Base-by-base conservation (phyloP, 2,329 filamentous ascomycete genomes). In the Neodidymelliopsis sp. region DNA sequence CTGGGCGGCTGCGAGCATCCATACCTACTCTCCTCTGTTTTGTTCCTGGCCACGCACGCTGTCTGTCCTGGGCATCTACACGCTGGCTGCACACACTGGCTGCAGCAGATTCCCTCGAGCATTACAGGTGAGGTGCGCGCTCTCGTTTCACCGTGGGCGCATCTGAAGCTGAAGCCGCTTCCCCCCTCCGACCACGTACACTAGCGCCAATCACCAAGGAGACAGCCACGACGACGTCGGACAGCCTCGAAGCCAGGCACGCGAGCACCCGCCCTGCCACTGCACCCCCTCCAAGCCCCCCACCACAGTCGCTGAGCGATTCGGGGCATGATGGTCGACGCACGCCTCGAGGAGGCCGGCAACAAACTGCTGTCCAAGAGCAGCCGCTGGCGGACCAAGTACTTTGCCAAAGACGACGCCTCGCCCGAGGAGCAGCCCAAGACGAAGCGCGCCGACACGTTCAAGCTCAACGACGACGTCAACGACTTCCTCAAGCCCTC, bases 401-500 rank as follows among this genome's bases (percentile, higher is more conserved):
- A 81, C 40, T 79, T 80, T 57, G 61, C 63, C 40, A 71, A 72
- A 44, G 68, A 77, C 30, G 71, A 78, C 28, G 42, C 55, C 15
- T 25, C 59, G 18, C 56, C 63, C 54, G 67, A 63, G 41, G 58
- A 66, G 33, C 56, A 56, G 45, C 51, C 50, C 42, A 67, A 64
- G 57, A 48, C 52, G 31, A 65, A 61, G 57, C 50, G 59, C 34
- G 49, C 54, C 35, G 46, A 54, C 30, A 49, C 49, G 51, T 69
- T 74, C 43, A 74, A 62, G 50, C 53, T 57, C 49, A 68, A 75
- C 62, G 71, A 77, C 39, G 77, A 81, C 57, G 77, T 86, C 46
- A 77, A 78, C 68, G 82, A 82, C 64, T 86, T 86, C 67, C 75
- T 86, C 47, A 80, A 79, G 56, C 77, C 80, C 40, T 79, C 78